These are phyloP conservation scores for Lepidopterella palustris DNA, from an alignment of 495 filamentous ascomycete species.

Conservation along the genomic window DNA sequence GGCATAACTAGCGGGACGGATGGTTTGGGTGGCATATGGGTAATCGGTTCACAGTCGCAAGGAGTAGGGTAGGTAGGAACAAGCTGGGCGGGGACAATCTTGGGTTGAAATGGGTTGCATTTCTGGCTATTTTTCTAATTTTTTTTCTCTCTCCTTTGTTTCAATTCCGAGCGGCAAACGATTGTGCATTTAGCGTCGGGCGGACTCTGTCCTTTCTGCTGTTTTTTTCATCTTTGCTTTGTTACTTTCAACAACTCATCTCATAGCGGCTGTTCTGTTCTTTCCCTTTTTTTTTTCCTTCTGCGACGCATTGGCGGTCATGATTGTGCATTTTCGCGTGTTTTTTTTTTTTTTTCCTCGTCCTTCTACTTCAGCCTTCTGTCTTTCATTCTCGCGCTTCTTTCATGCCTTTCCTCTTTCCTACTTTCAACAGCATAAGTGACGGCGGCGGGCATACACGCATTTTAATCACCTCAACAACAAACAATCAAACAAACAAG, in stretches of 20 bases:
- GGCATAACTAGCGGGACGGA: conserved; percentile 4
- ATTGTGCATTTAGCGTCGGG: conserved; percentile 29
- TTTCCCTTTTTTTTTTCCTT: conserved; percentile 5
- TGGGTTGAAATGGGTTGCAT: too few species aligned
- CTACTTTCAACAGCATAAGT: conserved; percentile 1
- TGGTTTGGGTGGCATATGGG: background rate
- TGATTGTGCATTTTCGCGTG: conserved; percentile 23
- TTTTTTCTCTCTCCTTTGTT: background rate
- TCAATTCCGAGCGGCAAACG: conserved; percentile 23
- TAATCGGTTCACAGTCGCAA: background rate
- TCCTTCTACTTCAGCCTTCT: conserved; percentile 4
- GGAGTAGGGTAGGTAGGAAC: conserved; percentile 3
- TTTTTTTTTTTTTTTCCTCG: conserved; percentile 1
- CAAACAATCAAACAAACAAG: conserved; percentile 9
- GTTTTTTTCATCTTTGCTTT: conserved; percentile 5
- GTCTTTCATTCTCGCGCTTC: conserved; percentile 11
- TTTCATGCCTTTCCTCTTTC: background rate
- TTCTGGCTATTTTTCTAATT: background rate
- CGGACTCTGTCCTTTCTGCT: conserved; percentile 8
- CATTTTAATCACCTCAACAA: background rate
- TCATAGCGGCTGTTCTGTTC: conserved; percentile 13
- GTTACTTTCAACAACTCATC: conserved; percentile 8
- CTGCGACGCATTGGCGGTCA: conserved; percentile 20
- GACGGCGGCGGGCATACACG: conserved; percentile 4
- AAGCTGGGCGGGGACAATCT: background rate